Evolutionary conservation across 208 protist genomes (phyloP).

Genomic region (Angomonas ambiguus): DNA sequence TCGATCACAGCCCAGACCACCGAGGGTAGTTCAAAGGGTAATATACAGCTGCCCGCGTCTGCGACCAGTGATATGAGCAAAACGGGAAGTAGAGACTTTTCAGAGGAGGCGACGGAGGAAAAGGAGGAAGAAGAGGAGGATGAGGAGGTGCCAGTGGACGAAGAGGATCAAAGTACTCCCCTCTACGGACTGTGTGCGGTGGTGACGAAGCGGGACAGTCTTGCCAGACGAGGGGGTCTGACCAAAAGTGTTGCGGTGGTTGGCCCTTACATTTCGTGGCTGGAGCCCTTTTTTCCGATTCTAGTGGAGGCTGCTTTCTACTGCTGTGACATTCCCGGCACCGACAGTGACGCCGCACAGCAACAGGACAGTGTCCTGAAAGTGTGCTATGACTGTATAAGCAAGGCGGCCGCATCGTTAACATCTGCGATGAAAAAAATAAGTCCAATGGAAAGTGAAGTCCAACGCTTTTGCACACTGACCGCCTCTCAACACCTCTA

Average conservation of each 20-base stretch:
- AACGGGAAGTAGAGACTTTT: not conserved
- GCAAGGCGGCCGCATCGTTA: slow-evolving; percentile 22
- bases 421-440: slow-evolving; percentile 19
- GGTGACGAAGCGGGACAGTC: slow-evolving; percentile 56
- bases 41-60: not conserved
- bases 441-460: slow-evolving; percentile 30
- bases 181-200: slow-evolving; percentile 74
- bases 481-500: slow-evolving; percentile 29
- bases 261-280: slow-evolving; percentile 56
- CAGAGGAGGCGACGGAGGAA: not conserved
- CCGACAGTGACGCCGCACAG: slow-evolving; percentile 35
- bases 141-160: not conserved
- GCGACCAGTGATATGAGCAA: not conserved
- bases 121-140: not conserved
- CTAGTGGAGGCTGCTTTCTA: slow-evolving; percentile 61
- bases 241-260: slow-evolving; percentile 77
- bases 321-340: slow-evolving; percentile 62
- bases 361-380: slow-evolving; percentile 51
- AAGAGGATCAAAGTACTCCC: not conserved
- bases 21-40: not conserved
- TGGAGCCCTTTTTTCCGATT: slow-evolving; percentile 70
- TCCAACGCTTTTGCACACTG: slow-evolving; percentile 30
- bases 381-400: slow-evolving; percentile 52
- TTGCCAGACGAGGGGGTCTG: slow-evolving; percentile 58
- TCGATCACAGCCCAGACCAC: not conserved